These are phyloP conservation scores for Globisporangium emineosum DNA, from an alignment of 352 stramenopile genomes.

Conservation along the genomic window DNA sequence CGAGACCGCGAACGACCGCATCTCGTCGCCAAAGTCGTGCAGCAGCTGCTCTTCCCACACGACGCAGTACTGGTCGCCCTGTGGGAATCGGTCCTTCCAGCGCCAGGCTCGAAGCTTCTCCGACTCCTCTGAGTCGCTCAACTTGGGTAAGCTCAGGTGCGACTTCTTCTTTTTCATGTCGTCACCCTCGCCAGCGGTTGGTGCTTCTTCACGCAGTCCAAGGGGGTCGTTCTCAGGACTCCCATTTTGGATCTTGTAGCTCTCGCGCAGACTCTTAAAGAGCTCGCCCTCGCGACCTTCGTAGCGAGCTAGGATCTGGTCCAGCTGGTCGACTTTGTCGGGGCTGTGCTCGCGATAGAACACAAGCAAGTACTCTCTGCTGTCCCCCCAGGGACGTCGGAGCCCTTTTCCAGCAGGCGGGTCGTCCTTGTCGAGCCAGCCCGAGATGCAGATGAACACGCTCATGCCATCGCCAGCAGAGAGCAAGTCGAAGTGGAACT, in stretches of 20 bases:
- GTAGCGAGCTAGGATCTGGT: neutral
- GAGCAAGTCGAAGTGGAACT: constrained; percentile 80
- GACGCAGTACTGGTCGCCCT: constrained; percentile 81
- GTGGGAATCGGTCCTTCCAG: constrained; percentile 77
- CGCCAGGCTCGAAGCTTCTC: constrained; percentile 56
- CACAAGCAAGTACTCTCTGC: neutral
- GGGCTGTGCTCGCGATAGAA: neutral
- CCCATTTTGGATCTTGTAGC: constrained; percentile 17
- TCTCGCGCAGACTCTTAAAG: neutral
- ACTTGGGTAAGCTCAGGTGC: constrained; percentile 10
- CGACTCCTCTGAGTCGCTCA: neutral
- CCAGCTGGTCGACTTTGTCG: neutral
- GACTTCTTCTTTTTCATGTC: constrained; percentile 4
- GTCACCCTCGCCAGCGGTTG: neutral
- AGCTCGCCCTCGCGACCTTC: neutral
- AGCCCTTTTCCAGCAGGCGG: neutral
- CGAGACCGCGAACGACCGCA: constrained; percentile 65
- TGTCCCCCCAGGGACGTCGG: neutral
- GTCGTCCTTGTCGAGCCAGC: neutral
- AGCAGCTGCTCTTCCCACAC: constrained; percentile 73
- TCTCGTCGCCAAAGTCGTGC: constrained; percentile 73
- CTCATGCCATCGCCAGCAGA: constrained; percentile 58
- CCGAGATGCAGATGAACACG: neutral
- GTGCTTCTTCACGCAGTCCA: constrained; percentile 16
- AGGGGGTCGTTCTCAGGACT: constrained; percentile 37